Base-by-base conservation (phyloP, 1,284 basidiomycete genomes). In the Malassezia yamatoensis region DNA sequence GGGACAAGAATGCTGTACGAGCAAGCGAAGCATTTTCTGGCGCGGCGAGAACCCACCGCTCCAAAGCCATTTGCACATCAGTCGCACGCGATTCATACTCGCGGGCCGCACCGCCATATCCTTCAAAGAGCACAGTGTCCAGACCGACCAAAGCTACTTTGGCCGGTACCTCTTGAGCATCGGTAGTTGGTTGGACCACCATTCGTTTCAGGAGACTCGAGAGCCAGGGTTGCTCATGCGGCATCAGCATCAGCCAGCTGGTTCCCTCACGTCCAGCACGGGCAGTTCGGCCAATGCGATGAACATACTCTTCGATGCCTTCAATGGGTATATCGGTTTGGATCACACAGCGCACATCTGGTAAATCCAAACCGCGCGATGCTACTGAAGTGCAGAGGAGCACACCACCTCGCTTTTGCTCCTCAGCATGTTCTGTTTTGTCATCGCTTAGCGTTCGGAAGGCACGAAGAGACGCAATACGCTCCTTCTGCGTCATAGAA, bases 291-390 rank as follows among this genome's bases (percentile, higher is more conserved):
- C 94, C 94, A 6, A 98, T 88, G 43, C 94, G 83, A 77, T 99
- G 94, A 5, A 98, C 84, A 68, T 99, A 98, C 76, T 99, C 94
- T 20, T 87, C 94, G 15, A 86, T 85, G 13, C 90, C 88, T 78
- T 98, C 94, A 0, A 94, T 98, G 0, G 94, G 93, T 24, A 96
- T 82, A 75, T 99, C 94, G 72, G 93, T 93, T 72, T 98, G 94
- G 34, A 98, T 80, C 53, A 99, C 91, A 3, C 88, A 87, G 16
- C 85, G 84, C 8, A 98, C 90, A n/a, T 89, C 82, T 2, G 90
- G 90, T 43, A 99, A 78, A 78, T 98, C 94, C n/a, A 99, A 81
- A 70, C 94, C 94, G 70, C 94, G 88, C 33, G 91, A 90, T 0
- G 93, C 94, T 53, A 99, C 90, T 2, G 90, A 93, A 1, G 94